A percentile compares a stretch with the other conserved stretches of the same genome.
These are phyloP conservation scores for Colletotrichum sp. DNA, from an alignment of 2,329 filamentous ascomycete genomes.

Conservation along the genomic window DNA sequence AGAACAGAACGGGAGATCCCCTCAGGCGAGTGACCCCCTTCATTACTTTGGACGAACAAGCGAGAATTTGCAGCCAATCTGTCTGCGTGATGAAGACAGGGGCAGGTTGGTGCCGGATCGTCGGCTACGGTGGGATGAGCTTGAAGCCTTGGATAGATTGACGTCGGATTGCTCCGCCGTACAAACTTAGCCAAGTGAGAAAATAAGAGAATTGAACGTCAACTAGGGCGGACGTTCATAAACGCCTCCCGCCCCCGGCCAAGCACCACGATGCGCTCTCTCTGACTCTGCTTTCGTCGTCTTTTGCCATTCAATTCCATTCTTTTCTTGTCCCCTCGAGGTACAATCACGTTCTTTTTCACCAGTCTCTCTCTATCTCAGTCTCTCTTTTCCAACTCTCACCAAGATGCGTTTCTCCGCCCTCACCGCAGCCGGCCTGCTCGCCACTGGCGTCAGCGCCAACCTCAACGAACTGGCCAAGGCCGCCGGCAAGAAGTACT, in stretches of 20 bases:
- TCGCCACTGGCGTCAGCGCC: constrained; percentile 21
- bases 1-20: constrained; percentile 1
- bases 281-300: not conserved
- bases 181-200: not conserved
- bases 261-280: not conserved
- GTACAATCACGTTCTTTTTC: not conserved
- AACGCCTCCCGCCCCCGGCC: not conserved
- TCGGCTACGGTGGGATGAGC: not conserved
- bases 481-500: constrained; percentile 51
- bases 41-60: constrained; percentile 4
- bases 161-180: not conserved
- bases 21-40: not conserved
- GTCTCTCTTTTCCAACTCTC: not conserved
- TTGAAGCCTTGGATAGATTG: constrained; percentile 9
- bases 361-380: not conserved
- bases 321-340: not conserved
- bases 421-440: constrained; percentile 16
- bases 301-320: not conserved
- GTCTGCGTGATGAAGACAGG: not conserved
- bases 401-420: constrained; percentile 12
- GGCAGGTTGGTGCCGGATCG: constrained; percentile 2
- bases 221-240: not conserved
- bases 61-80: not conserved
- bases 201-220: not conserved
- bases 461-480: constrained; percentile 39